These are phyloP conservation scores for Torrubiella hemipterigena DNA, from an alignment of 2,329 filamentous ascomycete species.

Conservation along the genomic window DNA sequence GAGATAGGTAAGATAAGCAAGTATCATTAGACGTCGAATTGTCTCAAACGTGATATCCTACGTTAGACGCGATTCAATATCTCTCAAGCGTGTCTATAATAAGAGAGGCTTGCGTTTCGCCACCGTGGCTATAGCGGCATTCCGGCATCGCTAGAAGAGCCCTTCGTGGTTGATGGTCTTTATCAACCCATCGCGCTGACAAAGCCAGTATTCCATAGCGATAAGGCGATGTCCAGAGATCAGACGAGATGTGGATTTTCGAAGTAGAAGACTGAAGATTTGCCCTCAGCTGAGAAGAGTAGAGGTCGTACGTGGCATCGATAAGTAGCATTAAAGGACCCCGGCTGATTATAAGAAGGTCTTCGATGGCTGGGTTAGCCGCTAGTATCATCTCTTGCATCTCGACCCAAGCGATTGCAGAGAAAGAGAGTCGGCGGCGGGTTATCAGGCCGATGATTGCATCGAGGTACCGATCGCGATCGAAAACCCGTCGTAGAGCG, in stretches of 20 bases:
- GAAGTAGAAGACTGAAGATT: background rate
- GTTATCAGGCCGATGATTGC: conserved; percentile 2
- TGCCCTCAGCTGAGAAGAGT: background rate
- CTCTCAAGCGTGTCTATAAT: background rate
- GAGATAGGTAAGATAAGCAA: conserved; percentile 3
- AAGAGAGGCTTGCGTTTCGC: background rate
- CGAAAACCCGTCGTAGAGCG: no score
- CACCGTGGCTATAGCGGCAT: background rate
- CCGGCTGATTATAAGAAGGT: conserved; percentile 1
- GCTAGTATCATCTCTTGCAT: conserved; percentile 1
- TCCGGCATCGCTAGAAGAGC: background rate
- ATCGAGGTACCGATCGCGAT: no score
- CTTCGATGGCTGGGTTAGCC: conserved; percentile 1
- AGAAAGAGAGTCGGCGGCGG: background rate
- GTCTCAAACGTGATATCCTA: background rate
- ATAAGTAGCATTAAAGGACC: background rate
- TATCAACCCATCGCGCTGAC: background rate
- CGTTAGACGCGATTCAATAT: background rate
- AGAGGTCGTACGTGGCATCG: background rate
- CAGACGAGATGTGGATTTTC: background rate
- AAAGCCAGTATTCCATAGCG: background rate
- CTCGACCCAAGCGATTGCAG: conserved; percentile 2
- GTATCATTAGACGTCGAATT: background rate
- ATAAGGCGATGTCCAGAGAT: no score
- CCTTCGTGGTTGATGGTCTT: background rate